These are phyloP conservation scores for Ailanthus altissimus DNA, from an alignment of 345 rosid species.

Conservation along the genomic window DNA sequence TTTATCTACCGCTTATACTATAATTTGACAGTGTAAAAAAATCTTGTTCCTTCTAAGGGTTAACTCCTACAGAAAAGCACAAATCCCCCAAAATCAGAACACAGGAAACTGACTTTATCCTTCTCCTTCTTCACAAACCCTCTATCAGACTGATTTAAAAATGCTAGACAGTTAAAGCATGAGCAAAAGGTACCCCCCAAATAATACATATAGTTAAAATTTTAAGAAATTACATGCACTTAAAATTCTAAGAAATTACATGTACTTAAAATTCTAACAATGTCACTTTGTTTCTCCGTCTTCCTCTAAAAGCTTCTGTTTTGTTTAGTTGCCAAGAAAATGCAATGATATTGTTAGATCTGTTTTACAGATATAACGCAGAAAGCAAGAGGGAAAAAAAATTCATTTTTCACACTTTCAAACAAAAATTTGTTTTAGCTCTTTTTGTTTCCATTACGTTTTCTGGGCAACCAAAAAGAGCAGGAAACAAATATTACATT, in stretches of 20 bases:
- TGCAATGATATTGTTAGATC: too few species aligned
- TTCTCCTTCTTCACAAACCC: background rate
- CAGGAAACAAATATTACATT: background rate
- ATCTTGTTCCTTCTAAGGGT: background rate
- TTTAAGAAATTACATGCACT: too few species aligned
- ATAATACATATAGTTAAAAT: too few species aligned
- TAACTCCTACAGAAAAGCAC: background rate
- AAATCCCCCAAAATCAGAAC: background rate
- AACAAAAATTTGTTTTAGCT: background rate
- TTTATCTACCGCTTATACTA: constrained; percentile 8
- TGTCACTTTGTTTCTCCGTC: background rate
- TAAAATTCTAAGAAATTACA: background rate
- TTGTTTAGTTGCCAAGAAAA: background rate
- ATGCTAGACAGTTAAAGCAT: background rate
- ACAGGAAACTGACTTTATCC: background rate
- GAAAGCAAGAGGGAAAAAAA: background rate
- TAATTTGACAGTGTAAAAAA: background rate
- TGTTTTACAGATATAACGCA: too few species aligned
- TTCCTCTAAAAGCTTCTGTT: background rate
- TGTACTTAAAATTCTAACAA: background rate
- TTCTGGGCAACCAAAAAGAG: background rate
- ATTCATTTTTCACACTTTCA: background rate
- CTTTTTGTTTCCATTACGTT: background rate
- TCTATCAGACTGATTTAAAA: background rate
- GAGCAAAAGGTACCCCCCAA: background rate